Evolutionary conservation across 2,329 filamentous ascomycete species (phyloP).

Genomic region (Epichloe scottii): DNA sequence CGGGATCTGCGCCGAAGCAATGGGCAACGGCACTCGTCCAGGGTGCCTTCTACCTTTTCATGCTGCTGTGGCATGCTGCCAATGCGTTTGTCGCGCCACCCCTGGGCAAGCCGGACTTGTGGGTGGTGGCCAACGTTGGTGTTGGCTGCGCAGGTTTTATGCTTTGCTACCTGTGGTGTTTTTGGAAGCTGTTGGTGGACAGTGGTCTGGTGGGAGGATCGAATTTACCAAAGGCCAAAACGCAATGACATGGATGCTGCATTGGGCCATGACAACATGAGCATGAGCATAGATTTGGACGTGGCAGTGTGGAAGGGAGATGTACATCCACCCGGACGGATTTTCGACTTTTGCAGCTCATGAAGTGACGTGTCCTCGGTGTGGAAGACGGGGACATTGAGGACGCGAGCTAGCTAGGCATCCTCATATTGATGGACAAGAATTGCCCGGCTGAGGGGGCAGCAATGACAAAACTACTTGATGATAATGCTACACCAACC

Average conservation of each 20-base stretch:
- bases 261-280: not conserved
- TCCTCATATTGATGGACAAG: no score
- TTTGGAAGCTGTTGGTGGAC: slow-evolving; percentile 53
- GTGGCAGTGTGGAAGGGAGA: not conserved
- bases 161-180: slow-evolving; percentile 84
- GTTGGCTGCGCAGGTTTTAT: slow-evolving; percentile 76
- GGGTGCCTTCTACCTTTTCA: slow-evolving; percentile 59
- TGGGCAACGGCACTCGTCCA: slow-evolving; percentile 60
- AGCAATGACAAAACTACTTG: no score
- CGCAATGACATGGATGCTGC: slow-evolving; percentile 13
- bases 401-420: no score
- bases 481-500: no score
- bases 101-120: slow-evolving; percentile 73
- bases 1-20: slow-evolving; percentile 18
- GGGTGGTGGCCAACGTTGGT: slow-evolving; percentile 84
- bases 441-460: no score
- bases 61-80: slow-evolving; percentile 69
- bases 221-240: slow-evolving; percentile 23
- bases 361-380: no score
- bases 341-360: no score
- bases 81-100: slow-evolving; percentile 61
- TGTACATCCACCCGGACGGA: not conserved
- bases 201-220: slow-evolving; percentile 36
- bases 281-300: not conserved
- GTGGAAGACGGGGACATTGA: no score